These are phyloP conservation scores for Akanthomyces dipterigenus DNA, from an alignment of 2,329 filamentous ascomycete species.

Conservation along the genomic window DNA sequence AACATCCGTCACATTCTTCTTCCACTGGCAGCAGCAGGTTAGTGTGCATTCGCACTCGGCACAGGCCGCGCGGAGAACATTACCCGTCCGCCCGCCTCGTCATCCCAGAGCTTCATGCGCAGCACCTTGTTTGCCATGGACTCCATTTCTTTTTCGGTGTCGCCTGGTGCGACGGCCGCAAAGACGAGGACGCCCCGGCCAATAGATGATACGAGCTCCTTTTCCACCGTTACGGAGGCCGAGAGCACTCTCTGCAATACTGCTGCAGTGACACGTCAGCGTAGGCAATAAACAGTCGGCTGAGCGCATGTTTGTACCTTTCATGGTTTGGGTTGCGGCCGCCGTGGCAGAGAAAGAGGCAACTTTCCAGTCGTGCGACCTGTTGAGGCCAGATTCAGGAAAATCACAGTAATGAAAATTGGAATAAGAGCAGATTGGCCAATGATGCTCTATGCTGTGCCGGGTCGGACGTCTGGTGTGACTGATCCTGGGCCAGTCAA, in stretches of 20 bases:
- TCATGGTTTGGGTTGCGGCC: neutral
- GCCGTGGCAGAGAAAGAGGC: neutral
- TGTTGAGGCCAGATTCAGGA: neutral
- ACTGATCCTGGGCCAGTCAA: neutral
- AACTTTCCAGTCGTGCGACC: neutral
- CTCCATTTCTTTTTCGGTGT: conserved; percentile 83
- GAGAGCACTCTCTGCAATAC: conserved; percentile 91
- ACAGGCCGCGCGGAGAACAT: conserved; percentile 17
- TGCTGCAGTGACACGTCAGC: conserved; percentile 44
- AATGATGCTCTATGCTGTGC: neutral
- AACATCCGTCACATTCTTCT: conserved; percentile 80
- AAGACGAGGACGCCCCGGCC: conserved; percentile 85
- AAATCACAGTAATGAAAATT: neutral
- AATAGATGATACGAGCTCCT: conserved; percentile 83
- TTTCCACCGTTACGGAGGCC: conserved; percentile 91
- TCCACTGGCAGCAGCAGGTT: conserved; percentile 58
- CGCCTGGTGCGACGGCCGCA: conserved; percentile 82
- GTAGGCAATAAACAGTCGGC: neutral
- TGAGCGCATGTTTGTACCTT: neutral
- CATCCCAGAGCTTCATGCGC: conserved; percentile 88
- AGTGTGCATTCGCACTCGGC: conserved; percentile 10
- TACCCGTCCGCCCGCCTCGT: conserved; percentile 64
- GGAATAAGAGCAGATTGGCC: neutral
- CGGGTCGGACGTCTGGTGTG: neutral
- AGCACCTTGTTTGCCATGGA: conserved; percentile 77